Conservation (phyloP, 345 rosid species). For the Gossypium bickii region DNA sequence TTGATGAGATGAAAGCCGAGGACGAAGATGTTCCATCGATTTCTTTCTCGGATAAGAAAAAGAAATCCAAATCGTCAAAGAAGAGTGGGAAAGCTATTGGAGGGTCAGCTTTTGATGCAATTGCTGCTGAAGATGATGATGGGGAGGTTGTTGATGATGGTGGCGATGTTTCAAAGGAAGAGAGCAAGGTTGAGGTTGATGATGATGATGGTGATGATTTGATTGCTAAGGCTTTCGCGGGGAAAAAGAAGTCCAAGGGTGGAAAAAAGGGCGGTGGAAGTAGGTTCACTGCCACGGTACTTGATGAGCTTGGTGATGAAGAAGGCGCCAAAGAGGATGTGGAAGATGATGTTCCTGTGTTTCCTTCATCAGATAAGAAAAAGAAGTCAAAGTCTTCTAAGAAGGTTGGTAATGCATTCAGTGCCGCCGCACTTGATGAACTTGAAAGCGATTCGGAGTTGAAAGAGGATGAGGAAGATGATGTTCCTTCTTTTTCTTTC, state of each 20-base stretch:
- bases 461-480: no score
- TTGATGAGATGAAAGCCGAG: constrained; percentile 27
- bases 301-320: constrained; percentile 37
- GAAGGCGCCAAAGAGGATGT: constrained; percentile 28
- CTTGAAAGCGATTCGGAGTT: no score
- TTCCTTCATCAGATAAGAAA: constrained; percentile 66
- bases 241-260: constrained; percentile 47
- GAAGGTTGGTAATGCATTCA: constrained; percentile 43
- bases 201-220: constrained; percentile 38
- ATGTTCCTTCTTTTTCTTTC: no score
- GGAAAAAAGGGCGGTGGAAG: constrained; percentile 30
- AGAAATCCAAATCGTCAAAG: constrained; percentile 67
- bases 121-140: neutral
- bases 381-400: constrained; percentile 68
- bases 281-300: constrained; percentile 19
- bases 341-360: constrained; percentile 30
- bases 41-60: constrained; percentile 67
- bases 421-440: no score
- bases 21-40: constrained; percentile 35
- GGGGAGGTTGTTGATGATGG: neutral
- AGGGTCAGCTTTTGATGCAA: constrained; percentile 3
- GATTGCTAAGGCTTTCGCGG: constrained; percentile 32
- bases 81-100: constrained; percentile 35
- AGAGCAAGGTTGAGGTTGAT: constrained; percentile 36
- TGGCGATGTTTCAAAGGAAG: neutral